Base-by-base conservation (phyloP, 768 basidiomycete genomes). In the Myochromella boudieri region DNA sequence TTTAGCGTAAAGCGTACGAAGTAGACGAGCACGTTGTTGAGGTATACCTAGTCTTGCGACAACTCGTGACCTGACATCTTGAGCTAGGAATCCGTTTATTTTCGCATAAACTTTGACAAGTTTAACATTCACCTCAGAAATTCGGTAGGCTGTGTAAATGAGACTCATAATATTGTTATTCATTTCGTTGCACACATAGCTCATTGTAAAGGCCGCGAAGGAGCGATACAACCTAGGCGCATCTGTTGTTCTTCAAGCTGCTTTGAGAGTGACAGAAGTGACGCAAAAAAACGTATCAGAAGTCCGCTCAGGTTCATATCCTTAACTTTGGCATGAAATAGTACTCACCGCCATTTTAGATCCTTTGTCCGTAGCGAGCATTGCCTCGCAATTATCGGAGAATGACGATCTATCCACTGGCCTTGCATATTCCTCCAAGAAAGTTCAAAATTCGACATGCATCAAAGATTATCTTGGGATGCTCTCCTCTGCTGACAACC, bases 61-160 rank as follows among this genome's bases (percentile, higher is more conserved):
- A 22, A 25, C 44, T 26, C 46, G 28, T 58, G 34, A 50, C 31
- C 37, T 58, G 4, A 52, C 39, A 37, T 49, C 33, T 31, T 38
- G 3, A 42, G 22, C 6, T 48, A 93, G 85, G 81, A 88, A 14
- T 71, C 72, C 2, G 78, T 91, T 26, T 83, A 84, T 65, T 89
- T 97, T 61, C 81, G 90, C 38, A 78, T 97, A 38, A 97, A 97
- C 68, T 89, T 85, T 60, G 86, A 93, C 55, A 87, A 81, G 57
- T 95, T 94, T 66, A 84, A 87, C 54, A 72, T 91, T 25, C 84
- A 91, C 56, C 81, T 97, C 42, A 85, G 95, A 33, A 95, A 97
- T 68, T 75, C 84, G 60, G 92, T 91, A 55, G 6, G 81, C 56
- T 37, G 25, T n/a, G 29, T 49, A 11, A 20, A 14, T 37, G 33